Evolutionary conservation across 2,329 filamentous ascomycete genomes (phyloP), one percentile per base, ranked within the genome.

Genomic region (Xylariaceae sp.): DNA sequence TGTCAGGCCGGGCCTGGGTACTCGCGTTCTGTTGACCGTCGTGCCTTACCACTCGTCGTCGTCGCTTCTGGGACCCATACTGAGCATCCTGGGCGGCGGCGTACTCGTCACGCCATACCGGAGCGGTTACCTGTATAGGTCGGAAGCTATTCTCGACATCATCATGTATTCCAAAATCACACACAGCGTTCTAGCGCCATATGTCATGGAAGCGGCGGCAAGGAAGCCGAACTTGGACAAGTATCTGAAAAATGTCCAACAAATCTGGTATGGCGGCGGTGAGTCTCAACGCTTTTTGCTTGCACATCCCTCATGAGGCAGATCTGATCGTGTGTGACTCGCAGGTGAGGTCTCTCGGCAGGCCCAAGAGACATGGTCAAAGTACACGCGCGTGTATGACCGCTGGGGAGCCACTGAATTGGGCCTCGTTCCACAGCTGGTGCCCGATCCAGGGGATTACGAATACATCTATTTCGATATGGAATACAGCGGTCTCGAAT

Each of bases 121-220:
- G n/a, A 53, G 57, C 35, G 58, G 55, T 11, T 49, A 34, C 4
- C 42, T 60, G 31, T 37, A 35, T 9, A 34, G 50, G 4, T 55
- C 32, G 4, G 61, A 62, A 29, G 26, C 37, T 9, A 55, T 60
- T 8, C 53, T 54, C 29, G 50, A 54, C 7, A 43, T 64, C 3
- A 42, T 62, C 8, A 48, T 49, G 1, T 39, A 56, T 27, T 51
- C 61, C 2, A 59, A 53, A 12, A 55, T 43, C 5, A 58, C 54
- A 26, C 48, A 50, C 8, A 57, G 48, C 1, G 39, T 61, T 3
- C 31, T 65, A 19, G 55, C 56, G 12, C 63, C 62, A 4, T 62
- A 62, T 54, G 53, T 60, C 4, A 60, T 64, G 62, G 62, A 64
- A 35, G 52, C 57, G 1, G 54, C 64, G 37, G 59, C 62, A 2